A percentile compares a stretch with the other conserved stretches of the same genome.
phyloP scores from a whole-genome alignment of 202 grass and related monocot species.

The Zizania palustris region DNA sequence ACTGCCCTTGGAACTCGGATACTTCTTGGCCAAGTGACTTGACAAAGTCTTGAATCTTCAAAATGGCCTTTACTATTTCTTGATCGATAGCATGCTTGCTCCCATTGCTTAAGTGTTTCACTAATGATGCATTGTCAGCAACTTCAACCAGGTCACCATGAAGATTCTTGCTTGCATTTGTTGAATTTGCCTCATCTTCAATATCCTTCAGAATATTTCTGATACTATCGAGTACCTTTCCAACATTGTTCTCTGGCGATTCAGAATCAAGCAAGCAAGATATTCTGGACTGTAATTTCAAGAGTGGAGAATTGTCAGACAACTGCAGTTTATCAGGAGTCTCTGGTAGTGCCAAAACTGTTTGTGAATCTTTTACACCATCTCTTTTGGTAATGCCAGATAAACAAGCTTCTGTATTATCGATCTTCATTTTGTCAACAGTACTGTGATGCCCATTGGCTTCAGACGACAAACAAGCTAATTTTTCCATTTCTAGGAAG shows the following conservation, averaged over 20 bases:
- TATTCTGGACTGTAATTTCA: constrained; percentile 79
- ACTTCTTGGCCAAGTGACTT: constrained; percentile 75
- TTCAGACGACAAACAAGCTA: constrained; percentile 73
- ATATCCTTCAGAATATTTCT: constrained; percentile 80
- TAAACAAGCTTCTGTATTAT: constrained; percentile 51
- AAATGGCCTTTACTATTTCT: constrained; percentile 68
- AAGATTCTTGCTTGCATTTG: constrained; percentile 42
- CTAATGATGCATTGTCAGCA: constrained; percentile 37
- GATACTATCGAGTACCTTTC: constrained; percentile 67
- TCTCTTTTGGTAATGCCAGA: constrained; percentile 48
- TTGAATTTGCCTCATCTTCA: constrained; percentile 62
- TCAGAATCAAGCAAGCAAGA: constrained; percentile 72
- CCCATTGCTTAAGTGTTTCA: constrained; percentile 41
- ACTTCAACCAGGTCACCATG: constrained; percentile 37
- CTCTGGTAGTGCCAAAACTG: constrained; percentile 43
- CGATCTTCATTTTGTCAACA: constrained; percentile 62
- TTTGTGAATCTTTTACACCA: constrained; percentile 48
- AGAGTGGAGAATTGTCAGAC: constrained; percentile 58
- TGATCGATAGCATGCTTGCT: constrained; percentile 50
- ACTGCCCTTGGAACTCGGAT: constrained; percentile 55
- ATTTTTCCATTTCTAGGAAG: constrained; percentile 98
- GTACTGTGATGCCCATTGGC: constrained; percentile 52
- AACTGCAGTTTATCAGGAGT: constrained; percentile 52
- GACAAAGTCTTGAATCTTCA: constrained; percentile 82
- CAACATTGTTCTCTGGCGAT: constrained; percentile 54